phyloP scores from a whole-genome alignment of 1,139 yeast genomes.

The Lodderomyces beijingensis region DNA sequence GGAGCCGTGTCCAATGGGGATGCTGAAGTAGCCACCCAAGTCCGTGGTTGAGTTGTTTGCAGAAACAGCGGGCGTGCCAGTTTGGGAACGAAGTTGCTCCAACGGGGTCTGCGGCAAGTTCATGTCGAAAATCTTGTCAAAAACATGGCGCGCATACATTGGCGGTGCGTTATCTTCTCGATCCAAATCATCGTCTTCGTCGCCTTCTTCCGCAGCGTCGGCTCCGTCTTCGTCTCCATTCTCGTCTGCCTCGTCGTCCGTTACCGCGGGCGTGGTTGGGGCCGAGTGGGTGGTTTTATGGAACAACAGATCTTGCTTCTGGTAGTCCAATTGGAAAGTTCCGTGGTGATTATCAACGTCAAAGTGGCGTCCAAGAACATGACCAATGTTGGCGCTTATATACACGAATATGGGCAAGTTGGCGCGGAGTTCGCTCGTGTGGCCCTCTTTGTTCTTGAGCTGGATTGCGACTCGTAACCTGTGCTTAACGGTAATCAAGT shows the following conservation, averaged over 20 bases:
- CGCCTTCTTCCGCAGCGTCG: slow-evolving; percentile 12
- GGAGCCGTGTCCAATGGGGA: slow-evolving; percentile 15
- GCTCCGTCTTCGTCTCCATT: slow-evolving; percentile 14
- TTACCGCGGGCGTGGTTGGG: slow-evolving; percentile 12
- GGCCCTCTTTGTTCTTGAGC: slow-evolving; percentile 57
- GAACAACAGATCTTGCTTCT: slow-evolving; percentile 35
- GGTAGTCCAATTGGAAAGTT: slow-evolving; percentile 36
- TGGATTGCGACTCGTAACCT: slow-evolving; percentile 54
- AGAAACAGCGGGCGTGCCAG: slow-evolving; percentile 16
- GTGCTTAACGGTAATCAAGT: slow-evolving; percentile 55
- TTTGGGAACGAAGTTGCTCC: slow-evolving; percentile 32
- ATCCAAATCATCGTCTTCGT: slow-evolving; percentile 24
- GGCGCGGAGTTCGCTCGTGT: slow-evolving; percentile 64
- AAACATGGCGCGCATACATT: slow-evolving; percentile 33
- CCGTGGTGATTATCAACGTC: slow-evolving; percentile 50
- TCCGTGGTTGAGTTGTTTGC: slow-evolving; percentile 17
- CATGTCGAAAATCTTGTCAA: slow-evolving; percentile 35
- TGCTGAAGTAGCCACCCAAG: slow-evolving; percentile 26
- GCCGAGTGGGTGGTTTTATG: slow-evolving; percentile 17
- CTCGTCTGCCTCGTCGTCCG: slow-evolving; percentile 13
- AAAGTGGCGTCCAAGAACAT: slow-evolving; percentile 48
- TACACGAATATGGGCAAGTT: slow-evolving; percentile 60
- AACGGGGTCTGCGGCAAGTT: slow-evolving; percentile 34
- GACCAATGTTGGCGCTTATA: slow-evolving; percentile 49
- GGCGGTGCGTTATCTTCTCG: slow-evolving; percentile 39